phyloP scores from a whole-genome alignment of 176 grass and related monocot species.

The Oryza glumipatula region DNA sequence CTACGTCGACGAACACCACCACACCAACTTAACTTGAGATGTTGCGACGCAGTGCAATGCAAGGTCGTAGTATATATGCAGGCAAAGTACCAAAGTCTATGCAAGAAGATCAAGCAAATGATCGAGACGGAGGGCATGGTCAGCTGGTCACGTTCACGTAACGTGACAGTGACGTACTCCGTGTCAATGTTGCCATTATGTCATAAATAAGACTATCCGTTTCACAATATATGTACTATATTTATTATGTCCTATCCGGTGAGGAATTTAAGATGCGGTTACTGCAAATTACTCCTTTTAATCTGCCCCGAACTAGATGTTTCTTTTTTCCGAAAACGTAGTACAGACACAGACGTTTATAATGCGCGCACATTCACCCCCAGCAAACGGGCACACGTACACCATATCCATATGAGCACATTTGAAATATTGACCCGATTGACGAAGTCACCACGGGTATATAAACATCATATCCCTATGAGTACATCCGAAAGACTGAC shows the following conservation, averaged over 20 bases:
- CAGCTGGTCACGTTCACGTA: background rate
- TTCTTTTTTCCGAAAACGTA: no score
- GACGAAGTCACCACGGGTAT: no score
- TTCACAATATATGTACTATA: no score
- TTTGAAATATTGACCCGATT: no score
- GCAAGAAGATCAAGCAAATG: background rate
- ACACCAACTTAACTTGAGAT: background rate
- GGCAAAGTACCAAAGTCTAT: background rate
- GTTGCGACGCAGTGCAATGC: background rate
- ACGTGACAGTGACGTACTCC: background rate
- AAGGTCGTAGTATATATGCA: background rate
- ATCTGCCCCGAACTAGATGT: background rate
- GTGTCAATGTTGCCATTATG: background rate
- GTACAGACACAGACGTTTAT: no score
- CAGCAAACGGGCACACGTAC: no score
- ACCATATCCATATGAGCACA: no score
- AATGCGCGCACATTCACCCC: no score
- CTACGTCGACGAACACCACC: no score
- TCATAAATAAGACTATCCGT: background rate
- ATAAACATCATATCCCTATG: no score
- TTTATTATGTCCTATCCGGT: no score
- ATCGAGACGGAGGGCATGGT: background rate
- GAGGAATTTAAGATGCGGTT: background rate
- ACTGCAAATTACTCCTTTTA: background rate
- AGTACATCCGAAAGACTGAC: no score